Evolutionary conservation across 164 flowering plant genomes (phyloP), one percentile per base, ranked within the genome.

Genomic region (Warburgia ugandensis): DNA sequence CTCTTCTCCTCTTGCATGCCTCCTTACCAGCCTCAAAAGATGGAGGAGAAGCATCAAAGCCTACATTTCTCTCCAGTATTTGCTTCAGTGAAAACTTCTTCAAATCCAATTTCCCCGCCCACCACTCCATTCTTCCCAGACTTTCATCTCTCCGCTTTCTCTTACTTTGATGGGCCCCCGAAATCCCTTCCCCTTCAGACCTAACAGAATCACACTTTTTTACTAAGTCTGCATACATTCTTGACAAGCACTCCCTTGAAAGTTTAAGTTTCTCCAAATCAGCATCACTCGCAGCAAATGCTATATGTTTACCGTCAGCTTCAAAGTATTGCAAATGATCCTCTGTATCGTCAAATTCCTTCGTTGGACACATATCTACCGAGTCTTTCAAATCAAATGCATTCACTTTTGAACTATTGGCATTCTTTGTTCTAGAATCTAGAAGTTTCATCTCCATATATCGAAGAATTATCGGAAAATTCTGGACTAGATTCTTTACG

Each of bases 381-480:
- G 75, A 60, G 32, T 68, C 72, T 6, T 59, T 67, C 55, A 89
- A 32, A 70, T 74, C 70, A 54, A 65, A 54, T 25, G 58, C 55
- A 19, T 16, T 45, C 35, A 11, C 1, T 10, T 22, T 6, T 1
- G 28, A 29, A n/a, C n/a, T n/a, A n/a, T n/a, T n/a, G n/a, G 29
- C 2, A 25, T 11, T 13, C 17, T 64, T 64, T 21, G 51, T 37
- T 33, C 37, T 33, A 32, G 49, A 52, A 52, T 28, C 38, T 4
- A 19, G 6, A 6, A 19, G 23, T 71, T 81, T 87, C 73, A 68
- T 61, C 69, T 84, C 88, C 86, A 92, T 80, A 41, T 73, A 92
- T 26, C 64, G 69, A 36, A 92, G 69, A 39, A 88, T 75, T 51
- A 55, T 67, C 2, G 75, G 85, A 0, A 80, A 84, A 71, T 81